These are phyloP conservation scores for Boletus coffeatus DNA, from an alignment of 1,284 basidiomycete species.

Conservation along the genomic window DNA sequence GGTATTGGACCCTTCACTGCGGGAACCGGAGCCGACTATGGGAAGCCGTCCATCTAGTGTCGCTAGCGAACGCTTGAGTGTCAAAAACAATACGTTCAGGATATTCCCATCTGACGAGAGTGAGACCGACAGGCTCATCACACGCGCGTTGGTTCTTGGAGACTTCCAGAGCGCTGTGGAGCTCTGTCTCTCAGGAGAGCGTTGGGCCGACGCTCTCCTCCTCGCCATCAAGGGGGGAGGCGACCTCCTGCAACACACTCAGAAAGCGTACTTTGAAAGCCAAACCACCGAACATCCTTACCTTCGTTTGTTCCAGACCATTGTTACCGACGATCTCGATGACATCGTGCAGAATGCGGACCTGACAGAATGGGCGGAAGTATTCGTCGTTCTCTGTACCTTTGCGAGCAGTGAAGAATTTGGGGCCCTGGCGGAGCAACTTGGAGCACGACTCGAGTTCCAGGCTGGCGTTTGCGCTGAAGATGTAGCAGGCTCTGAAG, in stretches of 20 bases:
- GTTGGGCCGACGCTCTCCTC: slow-evolving; percentile 94
- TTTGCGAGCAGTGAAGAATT: slow-evolving; percentile 90
- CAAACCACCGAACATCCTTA: slow-evolving; percentile 78
- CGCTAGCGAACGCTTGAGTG: slow-evolving; percentile 40
- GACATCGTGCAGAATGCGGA: slow-evolving; percentile 79
- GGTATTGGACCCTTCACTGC: slow-evolving; percentile 53
- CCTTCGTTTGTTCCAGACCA: slow-evolving; percentile 92
- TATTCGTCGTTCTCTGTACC: slow-evolving; percentile 96
- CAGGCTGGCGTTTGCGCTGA: slow-evolving; percentile 25
- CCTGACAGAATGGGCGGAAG: slow-evolving; percentile 92
- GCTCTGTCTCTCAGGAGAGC: slow-evolving; percentile 84
- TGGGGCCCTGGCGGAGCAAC: slow-evolving; percentile 80
- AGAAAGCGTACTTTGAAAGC: slow-evolving; percentile 91
- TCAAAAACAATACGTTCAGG: slow-evolving; percentile 79
- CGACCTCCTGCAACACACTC: slow-evolving; percentile 85
- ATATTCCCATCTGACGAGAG: slow-evolving; percentile 90
- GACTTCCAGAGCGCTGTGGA: slow-evolving; percentile 94
- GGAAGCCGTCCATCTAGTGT: slow-evolving; percentile 85
- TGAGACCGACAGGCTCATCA: slow-evolving; percentile 85
- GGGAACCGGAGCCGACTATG: slow-evolving; percentile 74
- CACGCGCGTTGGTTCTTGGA: slow-evolving; percentile 90
- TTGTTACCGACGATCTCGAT: slow-evolving; percentile 88
- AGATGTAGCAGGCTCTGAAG: slow-evolving; percentile 33
- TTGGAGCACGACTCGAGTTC: slow-evolving; percentile 83
- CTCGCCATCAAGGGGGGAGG: slow-evolving; percentile 89